Conservation (phyloP, 495 filamentous ascomycete genomes). For the Sordaria brevicollis region DNA sequence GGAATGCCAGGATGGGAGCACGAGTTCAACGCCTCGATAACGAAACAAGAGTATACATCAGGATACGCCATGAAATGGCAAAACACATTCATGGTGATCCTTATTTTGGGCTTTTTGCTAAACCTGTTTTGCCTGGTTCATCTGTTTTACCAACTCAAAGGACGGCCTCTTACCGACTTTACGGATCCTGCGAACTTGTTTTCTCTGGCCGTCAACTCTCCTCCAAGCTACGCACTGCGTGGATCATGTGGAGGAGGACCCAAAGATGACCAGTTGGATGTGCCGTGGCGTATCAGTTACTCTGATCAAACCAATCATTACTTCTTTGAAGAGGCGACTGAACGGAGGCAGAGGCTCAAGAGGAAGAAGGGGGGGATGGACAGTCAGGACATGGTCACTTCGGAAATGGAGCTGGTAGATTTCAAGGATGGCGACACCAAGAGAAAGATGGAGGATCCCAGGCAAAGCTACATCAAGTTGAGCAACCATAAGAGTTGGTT, state of each 20-base stretch:
- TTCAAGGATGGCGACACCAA: background rate
- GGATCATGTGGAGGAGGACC: constrained; percentile 60
- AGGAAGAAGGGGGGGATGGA: background rate
- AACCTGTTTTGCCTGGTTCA: constrained; percentile 7
- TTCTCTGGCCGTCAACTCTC: constrained; percentile 56
- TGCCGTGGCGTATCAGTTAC: constrained; percentile 49
- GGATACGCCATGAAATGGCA: constrained; percentile 48
- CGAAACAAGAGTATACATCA: constrained; percentile 51
- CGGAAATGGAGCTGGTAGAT: background rate
- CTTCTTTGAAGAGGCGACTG: constrained; percentile 27
- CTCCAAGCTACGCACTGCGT: constrained; percentile 39
- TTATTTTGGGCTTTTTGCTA: constrained; percentile 3
- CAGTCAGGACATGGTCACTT: background rate
- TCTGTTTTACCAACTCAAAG: constrained; percentile 15
- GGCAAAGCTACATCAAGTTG: background rate
- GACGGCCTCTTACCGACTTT: constrained; percentile 42
- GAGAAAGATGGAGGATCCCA: background rate
- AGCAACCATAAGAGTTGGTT: background rate
- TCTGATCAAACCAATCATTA: constrained; percentile 27
- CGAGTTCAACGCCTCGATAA: constrained; percentile 46
- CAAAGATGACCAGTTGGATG: constrained; percentile 37
- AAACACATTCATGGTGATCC: constrained; percentile 27
- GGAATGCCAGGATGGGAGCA: constrained; percentile 30
- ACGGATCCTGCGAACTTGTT: constrained; percentile 68
- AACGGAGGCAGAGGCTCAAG: background rate